phyloP scores from a whole-genome alignment of 805 yeast genomes.

The Pichia deserticola region DNA sequence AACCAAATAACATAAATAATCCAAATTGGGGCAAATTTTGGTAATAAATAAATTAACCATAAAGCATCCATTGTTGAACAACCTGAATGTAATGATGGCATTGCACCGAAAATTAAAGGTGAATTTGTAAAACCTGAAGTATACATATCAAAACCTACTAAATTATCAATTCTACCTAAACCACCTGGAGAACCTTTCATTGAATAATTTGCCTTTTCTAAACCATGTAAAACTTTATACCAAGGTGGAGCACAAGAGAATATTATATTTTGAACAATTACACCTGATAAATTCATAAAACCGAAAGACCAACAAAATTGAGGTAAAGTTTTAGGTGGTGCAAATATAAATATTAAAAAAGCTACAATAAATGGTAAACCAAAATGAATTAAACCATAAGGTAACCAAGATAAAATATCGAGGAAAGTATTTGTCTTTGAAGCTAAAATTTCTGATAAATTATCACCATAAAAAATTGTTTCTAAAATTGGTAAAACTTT shows the following conservation, averaged over 20 bases:
- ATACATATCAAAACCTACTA: constrained; percentile 76
- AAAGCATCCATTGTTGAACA: constrained; percentile 91
- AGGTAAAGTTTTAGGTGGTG: constrained; percentile 81
- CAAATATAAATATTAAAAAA: constrained; percentile 69
- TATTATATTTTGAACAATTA: constrained; percentile 58
- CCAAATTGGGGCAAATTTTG: constrained; percentile 57
- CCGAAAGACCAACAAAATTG: constrained; percentile 92
- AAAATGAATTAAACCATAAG: constrained; percentile 88
- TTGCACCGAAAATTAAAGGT: constrained; percentile 83
- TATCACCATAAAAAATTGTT: constrained; percentile 88
- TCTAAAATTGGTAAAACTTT: constrained; percentile 89
- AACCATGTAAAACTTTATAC: constrained; percentile 81
- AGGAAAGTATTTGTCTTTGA: constrained; percentile 56
- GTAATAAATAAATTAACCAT: constrained; percentile 78
- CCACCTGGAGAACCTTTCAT: constrained; percentile 98
- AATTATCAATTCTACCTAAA: constrained; percentile 71
- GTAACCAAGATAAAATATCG: constrained; percentile 88
- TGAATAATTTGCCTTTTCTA: constrained; percentile 81
- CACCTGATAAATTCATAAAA: constrained; percentile 85
- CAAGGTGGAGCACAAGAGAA: constrained; percentile 98
- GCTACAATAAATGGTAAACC: constrained; percentile 88
- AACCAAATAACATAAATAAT: constrained; percentile 80
- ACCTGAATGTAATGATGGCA: constrained; percentile 82
- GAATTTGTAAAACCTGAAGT: constrained; percentile 76
- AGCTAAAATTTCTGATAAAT: constrained; percentile 78